Evolutionary conservation across 2,329 filamentous ascomycete species (phyloP).

Genomic region (Neonectria neomacrospora): DNA sequence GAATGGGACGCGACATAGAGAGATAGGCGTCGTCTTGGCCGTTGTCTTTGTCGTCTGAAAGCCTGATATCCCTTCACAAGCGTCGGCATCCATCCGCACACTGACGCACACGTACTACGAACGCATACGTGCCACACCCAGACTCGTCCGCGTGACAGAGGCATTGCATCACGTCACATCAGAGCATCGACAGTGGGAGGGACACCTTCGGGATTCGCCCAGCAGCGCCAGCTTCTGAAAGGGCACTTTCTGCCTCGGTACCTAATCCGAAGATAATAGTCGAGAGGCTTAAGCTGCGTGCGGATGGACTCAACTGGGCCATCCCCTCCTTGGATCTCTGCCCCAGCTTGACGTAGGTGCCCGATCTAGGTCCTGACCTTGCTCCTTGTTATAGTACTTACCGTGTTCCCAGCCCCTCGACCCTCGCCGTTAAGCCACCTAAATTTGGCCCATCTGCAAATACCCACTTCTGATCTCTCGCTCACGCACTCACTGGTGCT

Average conservation of each 20-base stretch:
- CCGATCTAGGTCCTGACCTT: conserved; percentile 23
- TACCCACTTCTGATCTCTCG: conserved; percentile 22
- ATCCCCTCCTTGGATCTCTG: conserved; percentile 16
- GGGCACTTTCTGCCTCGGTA: not conserved
- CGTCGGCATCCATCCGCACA: conserved; percentile 6
- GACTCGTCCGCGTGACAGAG: conserved; percentile 11
- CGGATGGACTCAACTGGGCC: not conserved
- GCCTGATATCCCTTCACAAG: conserved; percentile 11
- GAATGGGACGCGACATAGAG: not conserved
- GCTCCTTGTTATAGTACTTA: not conserved
- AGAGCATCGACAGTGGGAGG: conserved; percentile 20
- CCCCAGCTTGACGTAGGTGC: conserved; percentile 12
- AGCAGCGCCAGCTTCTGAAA: not conserved
- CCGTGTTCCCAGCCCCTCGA: conserved; percentile 40
- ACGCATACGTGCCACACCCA: conserved; percentile 9
- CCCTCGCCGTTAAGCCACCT: conserved; percentile 39
- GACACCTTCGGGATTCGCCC: not conserved
- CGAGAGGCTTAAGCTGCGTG: not conserved
- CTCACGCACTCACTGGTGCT: conserved; percentile 14
- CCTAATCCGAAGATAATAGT: not conserved
- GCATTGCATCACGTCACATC: conserved; percentile 36
- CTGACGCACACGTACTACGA: conserved; percentile 15
- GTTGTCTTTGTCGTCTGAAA: conserved; percentile 14
- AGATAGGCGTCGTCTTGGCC: not conserved
- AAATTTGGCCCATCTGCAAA: conserved; percentile 38